A percentile compares a stretch with the other conserved stretches of the same genome.
phyloP scores from a whole-genome alignment of 2,329 filamentous ascomycete species.

The Colletotrichum musae region DNA sequence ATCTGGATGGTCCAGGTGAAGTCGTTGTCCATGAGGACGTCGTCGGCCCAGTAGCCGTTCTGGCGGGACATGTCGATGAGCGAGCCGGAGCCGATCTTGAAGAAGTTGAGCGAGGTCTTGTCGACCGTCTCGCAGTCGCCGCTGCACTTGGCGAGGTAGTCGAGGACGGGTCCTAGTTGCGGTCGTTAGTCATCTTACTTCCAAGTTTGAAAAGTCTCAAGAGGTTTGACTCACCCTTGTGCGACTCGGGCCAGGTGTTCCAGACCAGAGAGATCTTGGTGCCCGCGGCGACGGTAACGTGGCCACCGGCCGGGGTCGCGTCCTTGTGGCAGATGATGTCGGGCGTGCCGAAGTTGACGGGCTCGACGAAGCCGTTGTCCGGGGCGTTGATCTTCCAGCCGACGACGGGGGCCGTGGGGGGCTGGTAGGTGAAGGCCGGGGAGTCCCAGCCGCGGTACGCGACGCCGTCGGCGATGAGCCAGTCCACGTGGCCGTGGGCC shows the following conservation, averaged over 20 bases:
- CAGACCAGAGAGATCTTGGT: constrained; percentile 71
- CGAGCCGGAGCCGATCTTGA: constrained; percentile 72
- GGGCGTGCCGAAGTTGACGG: constrained; percentile 53
- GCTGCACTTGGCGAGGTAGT: constrained; percentile 70
- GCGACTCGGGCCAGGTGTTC: constrained; percentile 75
- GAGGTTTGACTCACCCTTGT: constrained; percentile 59
- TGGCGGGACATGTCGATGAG: constrained; percentile 58
- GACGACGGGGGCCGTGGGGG: constrained; percentile 44
- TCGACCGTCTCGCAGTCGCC: constrained; percentile 67
- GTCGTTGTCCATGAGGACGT: constrained; percentile 64
- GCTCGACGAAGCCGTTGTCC: constrained; percentile 62
- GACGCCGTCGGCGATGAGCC: constrained; percentile 48
- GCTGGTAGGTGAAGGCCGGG: constrained; percentile 51
- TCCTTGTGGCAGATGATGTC: constrained; percentile 65
- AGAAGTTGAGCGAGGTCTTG: constrained; percentile 66
- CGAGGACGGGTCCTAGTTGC: constrained; percentile 64
- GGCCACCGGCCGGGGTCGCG: constrained; percentile 56
- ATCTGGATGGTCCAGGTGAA: constrained; percentile 64
- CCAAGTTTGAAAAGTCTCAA: background rate
- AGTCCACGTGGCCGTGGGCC: constrained; percentile 52
- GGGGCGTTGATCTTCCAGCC: constrained; percentile 53
- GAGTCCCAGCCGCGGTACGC: constrained; percentile 58
- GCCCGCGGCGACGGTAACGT: constrained; percentile 69
- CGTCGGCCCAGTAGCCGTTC: constrained; percentile 70
- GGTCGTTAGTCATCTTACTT: background rate